Conservation (phyloP, 176 grass and related monocot genomes). For the Aegilops sharonensis region DNA sequence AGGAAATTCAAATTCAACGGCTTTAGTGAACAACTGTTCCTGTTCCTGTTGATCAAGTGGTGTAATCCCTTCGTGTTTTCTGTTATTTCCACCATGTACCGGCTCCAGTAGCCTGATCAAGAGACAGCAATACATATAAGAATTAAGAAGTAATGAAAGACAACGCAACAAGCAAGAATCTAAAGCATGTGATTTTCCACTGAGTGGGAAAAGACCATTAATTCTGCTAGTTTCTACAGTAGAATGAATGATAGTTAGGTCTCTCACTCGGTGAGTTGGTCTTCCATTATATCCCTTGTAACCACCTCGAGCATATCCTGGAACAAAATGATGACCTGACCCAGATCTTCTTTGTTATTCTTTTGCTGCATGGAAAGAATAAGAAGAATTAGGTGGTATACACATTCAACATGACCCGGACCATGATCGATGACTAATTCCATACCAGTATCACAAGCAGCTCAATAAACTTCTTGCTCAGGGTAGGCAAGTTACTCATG, state of each 20-base stretch:
- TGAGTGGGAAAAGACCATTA: not conserved
- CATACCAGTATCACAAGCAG: conserved; percentile 75
- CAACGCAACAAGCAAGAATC: not conserved
- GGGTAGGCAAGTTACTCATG: conserved; percentile 68
- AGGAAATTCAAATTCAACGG: conserved; percentile 87
- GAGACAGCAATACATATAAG: conserved; percentile 21
- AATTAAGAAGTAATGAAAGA: conserved; percentile 28
- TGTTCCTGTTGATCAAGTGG: conserved; percentile 69
- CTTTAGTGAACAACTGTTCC: conserved; percentile 59
- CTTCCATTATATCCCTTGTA: conserved; percentile 88
- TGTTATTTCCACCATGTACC: conserved; percentile 53
- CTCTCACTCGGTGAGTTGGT: conserved; percentile 45
- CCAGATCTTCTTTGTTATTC: conserved; percentile 66
- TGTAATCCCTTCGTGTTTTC: conserved; percentile 46
- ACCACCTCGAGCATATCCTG: conserved; percentile 96
- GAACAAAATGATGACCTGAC: conserved; percentile 77
- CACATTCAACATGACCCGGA: conserved; percentile 13
- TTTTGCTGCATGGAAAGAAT: conserved; percentile 41
- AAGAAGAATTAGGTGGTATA: not conserved
- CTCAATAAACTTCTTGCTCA: conserved; percentile 80
- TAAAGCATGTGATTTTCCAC: not conserved
- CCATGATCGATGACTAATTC: conserved; percentile 6
- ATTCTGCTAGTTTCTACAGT: conserved; percentile 21
- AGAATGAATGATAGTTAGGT: not conserved
- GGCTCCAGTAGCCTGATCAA: conserved; percentile 68